Percentiles rank a stretch among this genome's conserved stretches.
phyloP scores from a whole-genome alignment of 768 basidiomycete genomes.

The Saitozyma podzolica region DNA sequence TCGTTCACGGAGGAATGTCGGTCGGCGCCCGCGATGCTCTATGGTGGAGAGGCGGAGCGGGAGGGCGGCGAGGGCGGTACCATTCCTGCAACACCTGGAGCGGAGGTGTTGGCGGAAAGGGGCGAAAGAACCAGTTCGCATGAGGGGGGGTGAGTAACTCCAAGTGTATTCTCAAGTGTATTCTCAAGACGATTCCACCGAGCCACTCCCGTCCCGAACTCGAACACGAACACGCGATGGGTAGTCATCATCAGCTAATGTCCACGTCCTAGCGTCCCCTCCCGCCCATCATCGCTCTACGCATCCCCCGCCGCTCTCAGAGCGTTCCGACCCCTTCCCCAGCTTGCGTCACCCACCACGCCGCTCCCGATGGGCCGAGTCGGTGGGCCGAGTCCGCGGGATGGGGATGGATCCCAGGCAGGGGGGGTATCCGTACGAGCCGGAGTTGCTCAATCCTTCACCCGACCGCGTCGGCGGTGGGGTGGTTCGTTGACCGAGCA shows the following conservation, averaged over 20 bases:
- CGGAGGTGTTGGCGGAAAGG: background rate
- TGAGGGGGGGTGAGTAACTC: background rate
- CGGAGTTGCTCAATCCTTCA: background rate
- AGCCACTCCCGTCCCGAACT: background rate
- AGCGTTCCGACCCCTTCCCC: constrained; percentile 15
- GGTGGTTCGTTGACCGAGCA: background rate
- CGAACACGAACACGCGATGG: too few species aligned
- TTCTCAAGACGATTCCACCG: background rate
- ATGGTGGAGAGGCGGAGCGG: background rate
- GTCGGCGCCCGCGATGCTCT: constrained; percentile 3
- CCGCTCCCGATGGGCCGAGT: background rate
- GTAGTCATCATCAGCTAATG: background rate
- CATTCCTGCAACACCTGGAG: background rate
- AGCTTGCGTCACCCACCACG: background rate
- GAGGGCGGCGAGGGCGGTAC: background rate
- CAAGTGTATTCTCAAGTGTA: too few species aligned
- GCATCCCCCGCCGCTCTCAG: constrained; percentile 14
- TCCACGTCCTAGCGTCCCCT: background rate
- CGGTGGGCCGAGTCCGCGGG: background rate
- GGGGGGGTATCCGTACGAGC: background rate
- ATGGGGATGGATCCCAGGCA: background rate
- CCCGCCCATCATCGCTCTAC: constrained; percentile 11
- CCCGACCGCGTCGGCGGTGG: background rate
- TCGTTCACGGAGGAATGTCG: constrained; percentile 10
- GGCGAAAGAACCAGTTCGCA: background rate